Evolutionary conservation across 1,284 basidiomycete species (phyloP).

Genomic region (Cystobasidiaceae sp.): DNA sequence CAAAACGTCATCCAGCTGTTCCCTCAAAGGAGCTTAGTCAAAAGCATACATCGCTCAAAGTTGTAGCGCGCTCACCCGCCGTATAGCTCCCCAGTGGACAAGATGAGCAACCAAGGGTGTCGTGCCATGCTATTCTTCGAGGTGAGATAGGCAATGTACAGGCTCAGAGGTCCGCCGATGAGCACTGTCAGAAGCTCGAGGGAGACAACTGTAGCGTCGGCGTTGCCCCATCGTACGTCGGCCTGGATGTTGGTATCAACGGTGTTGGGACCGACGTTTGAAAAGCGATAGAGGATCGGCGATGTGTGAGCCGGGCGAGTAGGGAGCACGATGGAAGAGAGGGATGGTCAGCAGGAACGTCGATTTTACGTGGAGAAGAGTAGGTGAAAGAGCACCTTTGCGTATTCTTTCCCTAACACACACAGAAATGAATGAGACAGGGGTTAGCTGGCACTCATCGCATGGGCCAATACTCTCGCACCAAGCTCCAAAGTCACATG

Average conservation of each 20-base stretch:
- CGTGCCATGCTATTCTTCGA: constrained; percentile 13
- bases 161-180: constrained; percentile 26
- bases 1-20: constrained; percentile 31
- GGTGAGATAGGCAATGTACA: constrained; percentile 26
- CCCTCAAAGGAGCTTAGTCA: neutral
- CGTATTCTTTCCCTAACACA: constrained; percentile 24
- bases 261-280: too few relatives aligned
- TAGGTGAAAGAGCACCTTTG: constrained; percentile 1
- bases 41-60: neutral
- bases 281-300: neutral
- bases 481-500: neutral
- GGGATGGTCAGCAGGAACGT: neutral
- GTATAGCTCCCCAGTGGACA: constrained; percentile 24
- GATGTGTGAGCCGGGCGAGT: neutral
- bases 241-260: too few relatives aligned
- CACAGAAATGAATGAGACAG: too few relatives aligned
- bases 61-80: constrained; percentile 7
- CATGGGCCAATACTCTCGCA: too few relatives aligned
- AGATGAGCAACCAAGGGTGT: constrained; percentile 28
- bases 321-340: too few relatives aligned
- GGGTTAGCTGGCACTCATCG: too few relatives aligned
- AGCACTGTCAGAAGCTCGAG: constrained; percentile 75
- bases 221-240: constrained; percentile 69
- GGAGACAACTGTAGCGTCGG: constrained; percentile 71
- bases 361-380: neutral